These are phyloP conservation scores for Nicotiana knightiana DNA, from an alignment of 257 asterid species.

Conservation along the genomic window DNA sequence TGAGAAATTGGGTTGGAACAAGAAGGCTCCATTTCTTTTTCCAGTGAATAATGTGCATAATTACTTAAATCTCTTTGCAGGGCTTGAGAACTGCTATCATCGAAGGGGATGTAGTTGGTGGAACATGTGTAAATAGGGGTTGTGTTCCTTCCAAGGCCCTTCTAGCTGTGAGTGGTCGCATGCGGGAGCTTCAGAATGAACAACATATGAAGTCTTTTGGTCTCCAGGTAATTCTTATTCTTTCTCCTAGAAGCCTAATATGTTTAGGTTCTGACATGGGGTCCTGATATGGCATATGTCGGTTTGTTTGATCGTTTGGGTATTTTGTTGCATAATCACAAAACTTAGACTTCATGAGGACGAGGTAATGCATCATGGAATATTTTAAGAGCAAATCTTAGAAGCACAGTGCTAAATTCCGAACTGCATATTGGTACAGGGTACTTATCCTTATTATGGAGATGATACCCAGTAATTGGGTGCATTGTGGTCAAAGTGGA, in stretches of 20 bases:
- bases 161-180: slow-evolving; percentile 86
- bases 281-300: neutral
- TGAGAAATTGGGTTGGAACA: neutral
- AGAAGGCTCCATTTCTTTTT: neutral
- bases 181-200: slow-evolving; percentile 86
- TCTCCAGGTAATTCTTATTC: slow-evolving; percentile 56
- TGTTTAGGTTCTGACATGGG: neutral
- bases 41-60: neutral
- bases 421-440: neutral
- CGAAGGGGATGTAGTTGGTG: slow-evolving; percentile 88
- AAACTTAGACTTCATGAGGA: neutral
- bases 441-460: neutral
- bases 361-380: neutral
- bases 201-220: slow-evolving; percentile 85
- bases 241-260: neutral
- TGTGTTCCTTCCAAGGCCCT: slow-evolving; percentile 93
- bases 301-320: neutral
- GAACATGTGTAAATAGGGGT: slow-evolving; percentile 89
- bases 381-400: neutral
- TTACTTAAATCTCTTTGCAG: slow-evolving; percentile 27
- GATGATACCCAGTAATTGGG: neutral
- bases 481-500: neutral
- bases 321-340: neutral
- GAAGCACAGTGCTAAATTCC: neutral
- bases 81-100: slow-evolving; percentile 86